Conservation (phyloP, 2,329 filamentous ascomycete genomes). For the Penicillium sp. region DNA sequence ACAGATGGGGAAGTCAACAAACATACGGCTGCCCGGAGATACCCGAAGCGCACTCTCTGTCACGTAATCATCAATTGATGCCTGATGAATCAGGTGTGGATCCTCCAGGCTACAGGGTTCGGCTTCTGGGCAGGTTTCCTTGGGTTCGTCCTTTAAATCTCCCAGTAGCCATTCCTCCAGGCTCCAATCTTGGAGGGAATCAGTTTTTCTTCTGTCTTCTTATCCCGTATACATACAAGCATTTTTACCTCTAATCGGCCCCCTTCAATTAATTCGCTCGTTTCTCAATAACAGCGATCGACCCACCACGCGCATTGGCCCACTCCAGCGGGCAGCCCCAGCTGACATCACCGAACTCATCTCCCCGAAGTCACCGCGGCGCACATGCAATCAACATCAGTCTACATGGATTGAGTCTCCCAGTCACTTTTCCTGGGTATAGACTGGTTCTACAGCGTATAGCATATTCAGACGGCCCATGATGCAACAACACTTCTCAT, state of each 20-base stretch:
- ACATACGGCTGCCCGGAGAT: slow-evolving; percentile 33
- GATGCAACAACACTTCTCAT: slow-evolving; percentile 28
- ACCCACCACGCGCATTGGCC: slow-evolving; percentile 17
- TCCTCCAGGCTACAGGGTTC: not conserved
- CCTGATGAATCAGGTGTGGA: slow-evolving; percentile 7
- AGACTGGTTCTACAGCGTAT: not conserved
- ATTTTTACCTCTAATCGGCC: not conserved
- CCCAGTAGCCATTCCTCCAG: not conserved
- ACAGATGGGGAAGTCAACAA: slow-evolving; percentile 32
- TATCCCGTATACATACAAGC: not conserved
- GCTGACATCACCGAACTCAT: slow-evolving; percentile 27
- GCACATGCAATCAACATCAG: not conserved
- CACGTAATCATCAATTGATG: slow-evolving; percentile 8
- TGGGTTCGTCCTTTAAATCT: not conserved
- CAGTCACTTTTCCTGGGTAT: not conserved
- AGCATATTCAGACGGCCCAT: slow-evolving; percentile 20
- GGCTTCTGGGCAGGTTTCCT: not conserved
- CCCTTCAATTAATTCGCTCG: not conserved
- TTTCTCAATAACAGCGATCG: slow-evolving; percentile 3
- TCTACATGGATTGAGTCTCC: not conserved
- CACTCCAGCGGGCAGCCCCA: slow-evolving; percentile 15
- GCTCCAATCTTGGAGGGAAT: not conserved
- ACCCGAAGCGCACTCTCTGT: slow-evolving; percentile 23
- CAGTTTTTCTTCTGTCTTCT: not conserved
- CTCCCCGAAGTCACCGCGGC: slow-evolving; percentile 8